These are phyloP conservation scores for Chenopodium formosanum DNA, from an alignment of 148 eudicot genomes.

Conservation along the genomic window DNA sequence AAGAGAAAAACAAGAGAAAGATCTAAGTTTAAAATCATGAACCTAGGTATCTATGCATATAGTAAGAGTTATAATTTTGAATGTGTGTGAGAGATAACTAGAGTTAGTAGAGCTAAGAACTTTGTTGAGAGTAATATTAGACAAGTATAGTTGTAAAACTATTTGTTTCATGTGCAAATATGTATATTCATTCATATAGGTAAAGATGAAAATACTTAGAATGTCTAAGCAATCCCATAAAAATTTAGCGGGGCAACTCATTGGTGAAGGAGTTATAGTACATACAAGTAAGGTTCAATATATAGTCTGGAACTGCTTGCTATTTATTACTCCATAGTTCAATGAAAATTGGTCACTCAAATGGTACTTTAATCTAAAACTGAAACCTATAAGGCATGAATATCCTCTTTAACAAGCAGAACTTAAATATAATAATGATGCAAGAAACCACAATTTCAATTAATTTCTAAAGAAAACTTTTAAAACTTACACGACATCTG, in stretches of 20 bases:
- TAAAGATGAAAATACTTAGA: background rate
- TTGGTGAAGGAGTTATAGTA: background rate
- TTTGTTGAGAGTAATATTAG: background rate
- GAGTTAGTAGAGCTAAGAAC: background rate
- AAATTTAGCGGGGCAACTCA: background rate
- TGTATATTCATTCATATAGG: background rate
- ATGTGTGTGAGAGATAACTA: background rate
- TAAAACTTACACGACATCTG: constrained; percentile 82
- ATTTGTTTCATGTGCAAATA: background rate
- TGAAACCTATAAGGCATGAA: background rate
- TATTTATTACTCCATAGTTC: too few relatives aligned
- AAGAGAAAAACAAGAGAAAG: background rate
- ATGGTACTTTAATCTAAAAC: background rate
- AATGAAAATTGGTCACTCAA: background rate
- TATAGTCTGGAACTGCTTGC: too few relatives aligned
- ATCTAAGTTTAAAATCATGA: background rate
- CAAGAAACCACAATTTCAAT: background rate
- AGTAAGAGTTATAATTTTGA: background rate
- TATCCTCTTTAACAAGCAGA: background rate
- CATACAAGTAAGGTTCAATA: background rate
- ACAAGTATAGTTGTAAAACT: background rate
- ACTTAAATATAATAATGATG: background rate
- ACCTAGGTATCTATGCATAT: too few relatives aligned
- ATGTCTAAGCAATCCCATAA: background rate
- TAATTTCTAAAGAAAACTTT: background rate